Evolutionary conservation across 306 rosid genomes (phyloP).

Genomic region (Argentina anserina): DNA sequence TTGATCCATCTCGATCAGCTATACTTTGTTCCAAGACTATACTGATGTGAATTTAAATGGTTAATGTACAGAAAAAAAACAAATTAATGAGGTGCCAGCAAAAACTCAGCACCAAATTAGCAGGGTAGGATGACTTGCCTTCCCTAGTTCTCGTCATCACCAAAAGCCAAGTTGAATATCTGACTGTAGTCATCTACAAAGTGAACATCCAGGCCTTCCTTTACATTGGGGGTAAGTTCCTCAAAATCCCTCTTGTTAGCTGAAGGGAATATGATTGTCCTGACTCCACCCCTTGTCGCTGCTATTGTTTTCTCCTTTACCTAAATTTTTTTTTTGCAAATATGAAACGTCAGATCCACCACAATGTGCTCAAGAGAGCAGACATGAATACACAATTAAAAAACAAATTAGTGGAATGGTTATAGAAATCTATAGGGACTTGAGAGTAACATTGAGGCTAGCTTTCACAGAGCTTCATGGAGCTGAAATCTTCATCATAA

Average conservation of each 20-base stretch:
- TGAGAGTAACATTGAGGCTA: not conserved
- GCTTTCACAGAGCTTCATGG: not conserved
- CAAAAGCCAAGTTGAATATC: constrained; percentile 70
- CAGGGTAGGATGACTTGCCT: constrained; percentile 19
- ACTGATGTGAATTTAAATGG: not conserved
- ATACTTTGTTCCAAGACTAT: not conserved
- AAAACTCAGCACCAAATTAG: not conserved
- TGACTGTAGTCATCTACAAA: constrained; percentile 81
- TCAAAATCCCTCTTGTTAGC: constrained; percentile 91
- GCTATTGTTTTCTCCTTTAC: constrained; percentile 98
- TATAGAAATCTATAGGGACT: not conserved
- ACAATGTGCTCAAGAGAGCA: not conserved
- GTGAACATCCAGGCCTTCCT: constrained; percentile 90
- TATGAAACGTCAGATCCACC: constrained; percentile 17
- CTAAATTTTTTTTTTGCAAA: constrained; percentile 42
- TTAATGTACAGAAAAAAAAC: constrained; percentile 13
- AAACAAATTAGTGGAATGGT: not conserved
- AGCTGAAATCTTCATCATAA: not conserved
- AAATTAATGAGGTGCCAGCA: constrained; percentile 16
- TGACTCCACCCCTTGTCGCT: constrained; percentile 79
- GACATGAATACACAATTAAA: not conserved
- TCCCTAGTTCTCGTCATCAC: constrained; percentile 27
- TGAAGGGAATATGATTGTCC: constrained; percentile 78
- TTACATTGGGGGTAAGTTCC: constrained; percentile 77
- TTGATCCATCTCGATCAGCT: not conserved